Evolutionary conservation across 2,329 filamentous ascomycete genomes (phyloP).

Genomic region (Neofusicoccum sp.): DNA sequence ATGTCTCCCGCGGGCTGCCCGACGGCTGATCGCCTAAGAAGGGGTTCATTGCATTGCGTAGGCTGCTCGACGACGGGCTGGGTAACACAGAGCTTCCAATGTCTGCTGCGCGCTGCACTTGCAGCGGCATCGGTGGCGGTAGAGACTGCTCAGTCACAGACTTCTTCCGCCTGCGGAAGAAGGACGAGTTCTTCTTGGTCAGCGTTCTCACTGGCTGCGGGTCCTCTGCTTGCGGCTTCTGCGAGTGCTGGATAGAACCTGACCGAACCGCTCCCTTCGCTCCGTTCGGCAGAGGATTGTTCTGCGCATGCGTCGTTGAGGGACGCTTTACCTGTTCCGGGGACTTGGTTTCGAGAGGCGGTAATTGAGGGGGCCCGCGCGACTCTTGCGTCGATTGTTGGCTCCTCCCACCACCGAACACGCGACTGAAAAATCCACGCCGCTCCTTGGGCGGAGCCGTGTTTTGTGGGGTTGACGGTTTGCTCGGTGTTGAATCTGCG

Average conservation of each 20-base stretch:
- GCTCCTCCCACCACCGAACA: constrained; percentile 64
- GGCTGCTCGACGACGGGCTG: constrained; percentile 69
- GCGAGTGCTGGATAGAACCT: constrained; percentile 5
- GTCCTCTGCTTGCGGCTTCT: constrained; percentile 1
- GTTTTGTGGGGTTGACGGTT: constrained; percentile 45
- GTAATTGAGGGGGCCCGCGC: constrained; percentile 5
- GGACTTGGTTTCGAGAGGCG: constrained; percentile 20
- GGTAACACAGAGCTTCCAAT: constrained; percentile 33
- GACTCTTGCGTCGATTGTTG: constrained; percentile 18
- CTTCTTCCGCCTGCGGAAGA: constrained; percentile 93
- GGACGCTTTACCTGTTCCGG: constrained; percentile 18
- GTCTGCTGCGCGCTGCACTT: constrained; percentile 40
- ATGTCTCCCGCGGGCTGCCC: constrained; percentile 29
- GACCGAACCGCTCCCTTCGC: neutral
- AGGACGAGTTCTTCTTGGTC: constrained; percentile 90
- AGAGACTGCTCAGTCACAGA: constrained; percentile 70
- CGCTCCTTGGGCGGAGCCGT: constrained; percentile 56
- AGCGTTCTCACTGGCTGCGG: constrained; percentile 45
- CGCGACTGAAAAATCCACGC: constrained; percentile 88
- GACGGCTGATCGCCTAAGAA: constrained; percentile 58
- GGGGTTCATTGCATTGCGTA: constrained; percentile 84
- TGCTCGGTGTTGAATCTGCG: constrained; percentile 54
- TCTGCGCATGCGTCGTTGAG: constrained; percentile 19
- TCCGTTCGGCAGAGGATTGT: constrained; percentile 21
- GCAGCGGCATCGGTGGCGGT: constrained; percentile 59